Evolutionary conservation across 2,329 filamentous ascomycete genomes (phyloP), one percentile per base, ranked within the genome.

Genomic region (Aureobasidium sp.): DNA sequence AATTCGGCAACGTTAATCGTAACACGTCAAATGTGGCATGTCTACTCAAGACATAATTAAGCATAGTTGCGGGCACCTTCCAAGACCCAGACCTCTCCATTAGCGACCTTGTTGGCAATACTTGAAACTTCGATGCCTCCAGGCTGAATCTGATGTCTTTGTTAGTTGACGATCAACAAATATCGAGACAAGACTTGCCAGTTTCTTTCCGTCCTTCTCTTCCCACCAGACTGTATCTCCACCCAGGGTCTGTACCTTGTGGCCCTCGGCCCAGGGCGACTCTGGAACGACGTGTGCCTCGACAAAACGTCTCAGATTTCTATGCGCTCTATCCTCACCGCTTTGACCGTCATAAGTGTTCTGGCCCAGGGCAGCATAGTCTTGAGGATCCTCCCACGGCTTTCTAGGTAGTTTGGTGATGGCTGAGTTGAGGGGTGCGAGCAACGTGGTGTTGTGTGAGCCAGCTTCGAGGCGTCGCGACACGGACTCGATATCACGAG

Each of bases 1-100:
- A 25, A 3, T 11, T 50, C 21, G 45, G 11, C 42, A 48, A 48
- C 32, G 13, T 39, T n/a, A 36, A 51, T 63, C 51, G 30, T 41
- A 27, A 57, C 21, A 48, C 42, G 49, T 51, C 14, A 48, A 13
- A 8, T 32, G 41, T 37, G 21, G 21, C 27, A 29, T 45, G 41
- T 42, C n/a, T 25, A 7, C 6, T 5, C 13, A 27, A 53, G 27
- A 37, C 36, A 21, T 10, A 8, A 37, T 34, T 55, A 73, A 30
- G 67, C 68, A 67, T 83, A 83, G 62, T 83, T 83, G 62, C 87
- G 69, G 29, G 87, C 82, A 5, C 79, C 81, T 66, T 83, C 83
- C 63, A 90, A 70, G 41, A 92, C 82, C 90, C 90, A 95, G 67
- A 97, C 81, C 75, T 97, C 89, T 4, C 94, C 94, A 72, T 97